phyloP scores from a whole-genome alignment of 768 basidiomycete genomes.

The Serendipita sp. region DNA sequence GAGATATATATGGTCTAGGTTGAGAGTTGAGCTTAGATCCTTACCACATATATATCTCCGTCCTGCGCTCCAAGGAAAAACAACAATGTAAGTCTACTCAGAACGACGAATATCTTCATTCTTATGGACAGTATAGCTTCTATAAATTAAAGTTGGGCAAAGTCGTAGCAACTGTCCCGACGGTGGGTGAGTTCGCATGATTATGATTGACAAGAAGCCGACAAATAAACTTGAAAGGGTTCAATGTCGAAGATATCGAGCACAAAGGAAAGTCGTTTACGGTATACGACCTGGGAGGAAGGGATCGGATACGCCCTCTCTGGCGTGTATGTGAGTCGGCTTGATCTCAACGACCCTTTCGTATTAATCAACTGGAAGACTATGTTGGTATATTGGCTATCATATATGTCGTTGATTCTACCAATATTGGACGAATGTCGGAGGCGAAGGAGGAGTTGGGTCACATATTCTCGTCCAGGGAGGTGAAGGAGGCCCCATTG shows the following conservation, averaged over 20 bases:
- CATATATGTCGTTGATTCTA: conserved; percentile 50
- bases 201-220: too few species aligned
- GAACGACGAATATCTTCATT: background rate
- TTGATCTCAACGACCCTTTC: background rate
- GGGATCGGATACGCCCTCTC: background rate
- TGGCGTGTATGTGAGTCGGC: background rate
- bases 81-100: background rate
- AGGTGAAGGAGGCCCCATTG: conserved; percentile 28
- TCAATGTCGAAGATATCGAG: background rate
- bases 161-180: background rate
- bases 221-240: background rate
- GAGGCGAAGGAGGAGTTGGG: conserved; percentile 37
- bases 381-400: conserved; percentile 22
- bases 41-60: background rate
- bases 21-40: too few species aligned
- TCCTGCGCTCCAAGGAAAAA: background rate
- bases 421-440: conserved; percentile 30
- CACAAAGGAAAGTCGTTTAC: background rate
- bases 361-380: background rate
- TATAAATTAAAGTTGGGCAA: background rate
- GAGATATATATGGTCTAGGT: background rate
- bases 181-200: too few species aligned
- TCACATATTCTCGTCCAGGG: conserved; percentile 22
- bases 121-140: background rate
- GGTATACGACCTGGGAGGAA: background rate